Base-by-base conservation (phyloP, 495 filamentous ascomycete genomes). In the Aspergillus campestris region DNA sequence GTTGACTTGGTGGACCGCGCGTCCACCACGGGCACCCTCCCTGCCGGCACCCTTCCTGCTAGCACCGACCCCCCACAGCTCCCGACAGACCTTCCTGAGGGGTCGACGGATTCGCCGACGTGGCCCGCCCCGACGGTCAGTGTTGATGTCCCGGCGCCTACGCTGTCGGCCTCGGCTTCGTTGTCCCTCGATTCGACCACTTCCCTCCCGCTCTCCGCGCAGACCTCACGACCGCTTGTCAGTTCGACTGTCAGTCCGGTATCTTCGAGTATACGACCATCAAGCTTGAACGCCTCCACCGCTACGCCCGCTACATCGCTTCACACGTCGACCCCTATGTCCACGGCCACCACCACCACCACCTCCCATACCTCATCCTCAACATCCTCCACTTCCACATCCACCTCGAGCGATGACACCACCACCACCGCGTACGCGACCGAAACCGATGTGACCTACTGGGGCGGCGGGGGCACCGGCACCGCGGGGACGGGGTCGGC, bases 361-460 rank as follows among this genome's bases (percentile, higher is more conserved):
- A 34, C 32, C 6, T 33, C 49, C 7, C 7, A 33, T 9, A 38
- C 42, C 12, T 15, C 39, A 34, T 47, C 50, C 34, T 38, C 43
- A 12, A 45, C 47, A 7, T 48, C 49, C 18, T 41, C 48, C 47
- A 49, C 42, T 7, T 11, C 31, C 28, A 44, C 52, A 14, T 29
- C 40, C 34, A 38, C 33, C 34, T 42, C 44, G 0, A 9, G 33
- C 6, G 34, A 30, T 38, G 24, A 29, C 12, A 15, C 51, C 2
- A 46, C 51, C n/a, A 39, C 42, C 40, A 28, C 34, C 10, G 38
- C 44, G 8, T 40, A 30, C 10, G 40, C 15, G 11, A 11, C 15
- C 8, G 40, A 40, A 14, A 31, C 38, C 1, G 18, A 24, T 14
- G 28, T 29, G 12, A 31, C 38, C 1, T 29, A 29, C 10, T 40